Conservation (phyloP, 768 basidiomycete genomes). For the Leccinellum albellum region DNA sequence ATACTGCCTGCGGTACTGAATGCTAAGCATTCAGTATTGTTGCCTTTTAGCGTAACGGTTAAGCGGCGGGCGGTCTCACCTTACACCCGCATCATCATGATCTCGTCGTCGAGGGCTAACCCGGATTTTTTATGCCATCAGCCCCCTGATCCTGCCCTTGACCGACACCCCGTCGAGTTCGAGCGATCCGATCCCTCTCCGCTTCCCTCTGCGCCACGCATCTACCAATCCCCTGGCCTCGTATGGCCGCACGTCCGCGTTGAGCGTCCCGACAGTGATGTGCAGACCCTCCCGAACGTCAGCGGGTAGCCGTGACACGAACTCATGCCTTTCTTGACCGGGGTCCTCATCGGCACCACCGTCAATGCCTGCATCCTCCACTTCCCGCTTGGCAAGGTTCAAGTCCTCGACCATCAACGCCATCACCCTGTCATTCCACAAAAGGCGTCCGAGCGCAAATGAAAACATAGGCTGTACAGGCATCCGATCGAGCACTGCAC, state of each 20-base stretch:
- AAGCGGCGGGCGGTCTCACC: no score
- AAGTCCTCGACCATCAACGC: conserved; percentile 69
- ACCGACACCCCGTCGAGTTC: conserved; percentile 25
- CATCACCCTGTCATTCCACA: conserved; percentile 83
- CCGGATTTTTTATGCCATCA: conserved; percentile 5
- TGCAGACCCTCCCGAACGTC: conserved; percentile 58
- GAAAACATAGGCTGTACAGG: conserved; percentile 50
- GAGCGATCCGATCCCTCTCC: conserved; percentile 27
- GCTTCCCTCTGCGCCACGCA: conserved; percentile 41
- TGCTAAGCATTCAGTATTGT: no score
- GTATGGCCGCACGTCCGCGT: conserved; percentile 49
- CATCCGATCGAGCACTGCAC: conserved; percentile 12
- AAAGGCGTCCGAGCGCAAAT: conserved; percentile 55
- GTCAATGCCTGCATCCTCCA: conserved; percentile 72
- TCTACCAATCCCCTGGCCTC: conserved; percentile 70
- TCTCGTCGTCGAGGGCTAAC: neutral
- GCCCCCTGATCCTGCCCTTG: conserved; percentile 32
- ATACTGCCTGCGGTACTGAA: no score
- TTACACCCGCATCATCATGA: no score
- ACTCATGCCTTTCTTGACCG: conserved; percentile 39
- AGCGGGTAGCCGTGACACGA: conserved; percentile 45
- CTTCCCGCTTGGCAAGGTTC: conserved; percentile 28
- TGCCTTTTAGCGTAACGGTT: no score
- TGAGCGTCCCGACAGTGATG: conserved; percentile 79
- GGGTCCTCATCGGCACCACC: conserved; percentile 26